A percentile compares a stretch with the other conserved stretches of the same genome.
Conservation (phyloP, 2,329 filamentous ascomycete species). For the Colletotrichum aenigma region DNA sequence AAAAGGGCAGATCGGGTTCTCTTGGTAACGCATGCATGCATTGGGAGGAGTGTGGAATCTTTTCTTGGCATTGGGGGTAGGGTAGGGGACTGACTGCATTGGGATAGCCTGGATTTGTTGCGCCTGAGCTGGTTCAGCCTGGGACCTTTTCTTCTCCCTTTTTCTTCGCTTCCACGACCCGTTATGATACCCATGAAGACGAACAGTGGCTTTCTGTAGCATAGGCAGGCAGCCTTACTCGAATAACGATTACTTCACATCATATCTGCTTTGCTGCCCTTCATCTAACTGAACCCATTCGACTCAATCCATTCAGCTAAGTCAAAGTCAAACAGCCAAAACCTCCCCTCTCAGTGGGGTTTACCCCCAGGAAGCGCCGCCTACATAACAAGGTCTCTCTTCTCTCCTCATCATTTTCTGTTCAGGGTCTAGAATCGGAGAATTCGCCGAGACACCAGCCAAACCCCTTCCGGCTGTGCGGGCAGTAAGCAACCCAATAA, state of each 20-base stretch:
- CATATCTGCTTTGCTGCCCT: neutral
- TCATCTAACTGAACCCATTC: neutral
- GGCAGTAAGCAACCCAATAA: neutral
- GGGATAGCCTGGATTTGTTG: neutral
- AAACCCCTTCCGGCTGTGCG: neutral
- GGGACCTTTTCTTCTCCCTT: neutral
- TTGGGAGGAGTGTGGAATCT: neutral
- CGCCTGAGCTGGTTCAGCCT: neutral
- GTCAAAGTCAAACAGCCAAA: neutral
- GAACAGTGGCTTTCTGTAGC: neutral
- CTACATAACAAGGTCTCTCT: neutral
- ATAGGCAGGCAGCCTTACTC: neutral
- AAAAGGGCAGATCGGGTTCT: neutral
- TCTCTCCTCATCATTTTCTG: rapidly evolving
- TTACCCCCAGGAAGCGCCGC: neutral
- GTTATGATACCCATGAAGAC: slow-evolving; percentile 15
- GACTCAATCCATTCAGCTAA: neutral
- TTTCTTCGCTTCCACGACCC: neutral
- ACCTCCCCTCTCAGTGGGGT: no score
- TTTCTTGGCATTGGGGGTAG: neutral
- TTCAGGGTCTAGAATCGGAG: neutral
- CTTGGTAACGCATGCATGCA: neutral
- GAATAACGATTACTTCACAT: neutral
- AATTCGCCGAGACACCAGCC: neutral
- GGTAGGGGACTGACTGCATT: neutral